phyloP scores from a whole-genome alignment of 768 basidiomycete genomes.

The Chalciporus piperatus region DNA sequence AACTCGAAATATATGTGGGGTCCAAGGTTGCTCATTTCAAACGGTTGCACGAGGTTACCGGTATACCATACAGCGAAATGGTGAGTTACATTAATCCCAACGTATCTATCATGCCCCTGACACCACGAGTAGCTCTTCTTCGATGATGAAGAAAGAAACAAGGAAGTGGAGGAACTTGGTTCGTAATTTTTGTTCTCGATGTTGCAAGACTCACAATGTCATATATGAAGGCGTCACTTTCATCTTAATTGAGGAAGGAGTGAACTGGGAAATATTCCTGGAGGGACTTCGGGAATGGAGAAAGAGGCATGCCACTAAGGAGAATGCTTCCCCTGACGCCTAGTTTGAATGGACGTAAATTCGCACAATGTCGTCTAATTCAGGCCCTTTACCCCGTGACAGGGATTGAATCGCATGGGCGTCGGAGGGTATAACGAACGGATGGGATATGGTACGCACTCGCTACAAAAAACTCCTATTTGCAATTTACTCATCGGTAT shows the following conservation, averaged over 20 bases:
- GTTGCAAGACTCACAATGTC: neutral
- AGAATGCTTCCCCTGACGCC: conserved; percentile 1
- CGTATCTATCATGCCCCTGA: neutral
- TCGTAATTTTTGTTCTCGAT: neutral
- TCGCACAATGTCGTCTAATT: neutral
- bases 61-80: conserved; percentile 80
- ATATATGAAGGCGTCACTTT: conserved; percentile 72
- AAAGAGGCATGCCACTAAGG: conserved; percentile 35
- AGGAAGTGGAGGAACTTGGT: conserved; percentile 55
- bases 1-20: conserved; percentile 74
- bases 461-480: neutral
- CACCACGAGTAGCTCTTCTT: conserved; percentile 51
- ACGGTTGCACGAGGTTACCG: conserved; percentile 66
- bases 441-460: conserved; percentile 7
- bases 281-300: conserved; percentile 75
- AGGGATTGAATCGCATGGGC: neutral
- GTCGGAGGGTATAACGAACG: neutral
- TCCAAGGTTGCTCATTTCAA: conserved; percentile 84
- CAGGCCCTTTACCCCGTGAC: neutral
- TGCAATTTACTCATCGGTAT: neutral
- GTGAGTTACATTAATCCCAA: conserved; percentile 33
- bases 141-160: conserved; percentile 62
- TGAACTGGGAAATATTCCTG: conserved; percentile 61
- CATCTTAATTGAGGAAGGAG: conserved; percentile 61
- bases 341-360: conserved; percentile 6